A percentile compares a stretch with the other conserved stretches of the same genome.
Conservation (phyloP, 108 stramenopile species). For the Asterionellopsis glacialis region DNA sequence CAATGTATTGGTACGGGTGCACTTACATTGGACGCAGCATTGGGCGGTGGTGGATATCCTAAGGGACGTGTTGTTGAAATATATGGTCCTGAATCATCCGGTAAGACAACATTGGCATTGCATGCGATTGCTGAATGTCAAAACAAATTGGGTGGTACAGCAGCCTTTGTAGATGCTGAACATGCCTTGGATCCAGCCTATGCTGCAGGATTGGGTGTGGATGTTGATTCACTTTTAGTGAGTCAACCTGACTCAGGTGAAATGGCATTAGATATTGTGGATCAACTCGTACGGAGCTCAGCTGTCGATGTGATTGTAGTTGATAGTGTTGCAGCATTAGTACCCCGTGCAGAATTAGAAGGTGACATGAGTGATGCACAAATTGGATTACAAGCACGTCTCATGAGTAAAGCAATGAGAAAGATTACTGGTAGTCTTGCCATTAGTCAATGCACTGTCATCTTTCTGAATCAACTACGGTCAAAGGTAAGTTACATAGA, state of each 20-base stretch:
- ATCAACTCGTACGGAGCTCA: conserved; percentile 83
- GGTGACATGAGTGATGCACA: conserved; percentile 88
- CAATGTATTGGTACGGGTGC: conserved; percentile 87
- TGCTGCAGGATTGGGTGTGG: conserved; percentile 81
- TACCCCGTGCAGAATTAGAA: conserved; percentile 93
- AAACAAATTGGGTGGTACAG: conserved; percentile 70
- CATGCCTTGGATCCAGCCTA: conserved; percentile 96
- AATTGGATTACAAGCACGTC: conserved; percentile 90
- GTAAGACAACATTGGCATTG: conserved; percentile 95
- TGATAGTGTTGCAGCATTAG: conserved; percentile 90
- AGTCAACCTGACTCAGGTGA: conserved; percentile 96
- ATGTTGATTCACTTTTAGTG: conserved; percentile 81
- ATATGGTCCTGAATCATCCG: conserved; percentile 93
- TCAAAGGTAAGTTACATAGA: conserved; percentile 82
- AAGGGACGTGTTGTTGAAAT: conserved; percentile 91
- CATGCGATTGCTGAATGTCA: conserved; percentile 93
- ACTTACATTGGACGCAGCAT: conserved; percentile 81
- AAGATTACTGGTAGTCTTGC: conserved; percentile 89
- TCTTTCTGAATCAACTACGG: conserved; percentile 93
- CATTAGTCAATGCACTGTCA: conserved; percentile 79
- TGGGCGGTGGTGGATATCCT: conserved; percentile 74
- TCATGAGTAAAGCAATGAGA: conserved; percentile 96
- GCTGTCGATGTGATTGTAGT: conserved; percentile 96
- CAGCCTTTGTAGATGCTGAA: conserved; percentile 97
- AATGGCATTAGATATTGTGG: conserved; percentile 97